phyloP scores from a whole-genome alignment of 1,284 basidiomycete genomes.

The Naganishia cerealis region DNA sequence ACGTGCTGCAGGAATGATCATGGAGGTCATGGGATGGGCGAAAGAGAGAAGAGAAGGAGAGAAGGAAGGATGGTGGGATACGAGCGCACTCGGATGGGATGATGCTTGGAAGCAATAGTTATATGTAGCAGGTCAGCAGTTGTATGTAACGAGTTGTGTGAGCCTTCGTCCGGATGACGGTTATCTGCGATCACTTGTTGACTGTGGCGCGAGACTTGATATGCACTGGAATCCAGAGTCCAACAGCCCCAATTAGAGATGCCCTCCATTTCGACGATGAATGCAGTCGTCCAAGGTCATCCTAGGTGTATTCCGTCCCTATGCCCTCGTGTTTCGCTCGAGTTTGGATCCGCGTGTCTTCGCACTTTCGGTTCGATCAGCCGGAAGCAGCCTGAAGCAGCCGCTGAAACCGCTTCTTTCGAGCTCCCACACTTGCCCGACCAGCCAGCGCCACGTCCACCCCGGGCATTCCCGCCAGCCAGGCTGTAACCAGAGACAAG shows the following conservation, averaged over 20 bases:
- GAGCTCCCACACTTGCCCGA: neutral
- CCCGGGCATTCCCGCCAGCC: neutral
- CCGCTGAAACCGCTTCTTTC: neutral
- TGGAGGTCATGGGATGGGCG: conserved; percentile 66
- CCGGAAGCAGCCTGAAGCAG: neutral
- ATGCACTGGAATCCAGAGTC: too few species aligned
- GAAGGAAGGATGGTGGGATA: conserved; percentile 58
- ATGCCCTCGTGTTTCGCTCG: neutral
- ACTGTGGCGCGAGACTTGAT: too few species aligned
- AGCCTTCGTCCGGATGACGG: too few species aligned
- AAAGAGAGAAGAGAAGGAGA: conserved; percentile 61
- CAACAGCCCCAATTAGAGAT: too few species aligned
- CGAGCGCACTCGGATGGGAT: conserved; percentile 67
- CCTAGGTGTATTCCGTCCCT: too few species aligned
- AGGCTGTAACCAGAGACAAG: neutral
- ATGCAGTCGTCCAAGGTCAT: too few species aligned
- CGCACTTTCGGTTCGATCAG: neutral
- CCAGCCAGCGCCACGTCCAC: neutral
- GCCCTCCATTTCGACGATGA: too few species aligned
- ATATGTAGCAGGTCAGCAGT: too few species aligned
- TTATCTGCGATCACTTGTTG: too few species aligned
- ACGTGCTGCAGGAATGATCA: conserved; percentile 63
- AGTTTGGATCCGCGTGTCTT: neutral
- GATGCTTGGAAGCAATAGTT: conserved; percentile 61
- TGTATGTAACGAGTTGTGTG: too few species aligned